Conservation (phyloP, 2,329 filamentous ascomycete genomes). For the Aureobasidium sp. region DNA sequence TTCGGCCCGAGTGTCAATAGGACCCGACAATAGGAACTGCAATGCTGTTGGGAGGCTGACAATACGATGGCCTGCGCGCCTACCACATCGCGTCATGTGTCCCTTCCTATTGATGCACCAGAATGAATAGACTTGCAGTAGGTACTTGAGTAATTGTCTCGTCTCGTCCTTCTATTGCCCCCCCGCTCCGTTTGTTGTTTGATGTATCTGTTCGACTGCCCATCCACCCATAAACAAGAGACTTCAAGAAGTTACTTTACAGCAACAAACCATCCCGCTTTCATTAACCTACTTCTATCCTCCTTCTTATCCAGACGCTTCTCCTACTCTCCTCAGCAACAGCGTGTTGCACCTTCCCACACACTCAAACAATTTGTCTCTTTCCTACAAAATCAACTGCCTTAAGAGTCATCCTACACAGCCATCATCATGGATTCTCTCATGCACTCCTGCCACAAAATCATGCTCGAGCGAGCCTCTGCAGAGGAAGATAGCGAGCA, state of each 20-base stretch:
- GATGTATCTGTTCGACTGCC: background rate
- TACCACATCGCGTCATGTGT: background rate
- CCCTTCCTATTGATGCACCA: slow-evolving; percentile 5
- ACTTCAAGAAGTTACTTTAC: background rate
- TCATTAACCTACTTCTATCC: background rate
- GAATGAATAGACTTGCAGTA: background rate
- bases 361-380: background rate
- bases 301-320: background rate
- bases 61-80: background rate
- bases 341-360: background rate
- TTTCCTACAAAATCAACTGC: background rate
- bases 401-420: background rate
- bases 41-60: background rate
- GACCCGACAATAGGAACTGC: background rate
- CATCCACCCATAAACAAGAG: background rate
- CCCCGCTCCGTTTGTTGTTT: background rate
- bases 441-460: slow-evolving; percentile 18
- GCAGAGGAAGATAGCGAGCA: slow-evolving; percentile 7
- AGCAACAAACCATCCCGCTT: background rate
- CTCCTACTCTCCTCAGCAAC: background rate
- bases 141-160: background rate
- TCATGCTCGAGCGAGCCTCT: slow-evolving; percentile 19
- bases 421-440: slow-evolving; percentile 17
- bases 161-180: background rate
- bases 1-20: background rate